Percentiles rank a stretch among this genome's conserved stretches.
Evolutionary conservation across 192 early-diverging fungal species (phyloP).

Genomic region (Umbelopsis ramanniana): DNA sequence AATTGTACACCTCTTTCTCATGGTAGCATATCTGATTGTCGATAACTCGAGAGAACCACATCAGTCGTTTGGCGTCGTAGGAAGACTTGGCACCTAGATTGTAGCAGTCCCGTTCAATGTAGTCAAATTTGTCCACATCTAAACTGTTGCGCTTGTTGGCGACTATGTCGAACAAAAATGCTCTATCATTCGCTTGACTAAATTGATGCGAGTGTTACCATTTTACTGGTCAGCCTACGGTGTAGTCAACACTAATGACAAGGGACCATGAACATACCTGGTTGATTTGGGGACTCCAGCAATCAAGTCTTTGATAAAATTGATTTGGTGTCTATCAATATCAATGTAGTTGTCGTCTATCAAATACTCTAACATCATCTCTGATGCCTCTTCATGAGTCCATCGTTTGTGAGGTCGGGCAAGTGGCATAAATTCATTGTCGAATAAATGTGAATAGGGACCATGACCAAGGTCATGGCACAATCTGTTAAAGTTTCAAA

Average conservation of each 20-base stretch:
- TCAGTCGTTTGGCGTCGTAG: slow-evolving; percentile 63
- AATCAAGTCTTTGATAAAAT: slow-evolving; percentile 75
- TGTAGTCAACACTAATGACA: background rate
- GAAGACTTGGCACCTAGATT: slow-evolving; percentile 70
- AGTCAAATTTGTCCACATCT: slow-evolving; percentile 95
- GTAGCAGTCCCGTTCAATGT: slow-evolving; percentile 78
- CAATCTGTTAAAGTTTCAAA: slow-evolving; percentile 46
- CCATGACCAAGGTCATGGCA: slow-evolving; percentile 97
- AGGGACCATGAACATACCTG: slow-evolving; percentile 34
- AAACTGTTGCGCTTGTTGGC: slow-evolving; percentile 93
- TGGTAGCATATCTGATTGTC: slow-evolving; percentile 89
- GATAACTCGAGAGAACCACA: slow-evolving; percentile 84
- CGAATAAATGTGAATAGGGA: slow-evolving; percentile 96
- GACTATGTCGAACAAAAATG: slow-evolving; percentile 95
- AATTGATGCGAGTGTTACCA: background rate
- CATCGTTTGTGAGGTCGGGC: slow-evolving; percentile 54
- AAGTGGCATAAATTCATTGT: slow-evolving; percentile 82
- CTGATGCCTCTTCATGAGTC: slow-evolving; percentile 81
- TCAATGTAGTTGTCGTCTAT: slow-evolving; percentile 77
- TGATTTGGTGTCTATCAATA: slow-evolving; percentile 61
- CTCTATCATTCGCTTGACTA: slow-evolving; percentile 48
- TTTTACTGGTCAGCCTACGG: too few relatives aligned
- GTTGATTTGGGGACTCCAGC: slow-evolving; percentile 53
- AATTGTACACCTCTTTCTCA: slow-evolving; percentile 87
- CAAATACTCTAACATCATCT: slow-evolving; percentile 85